Base-by-base conservation (phyloP, 495 filamentous ascomycete species). In the Penicillium arizonense region DNA sequence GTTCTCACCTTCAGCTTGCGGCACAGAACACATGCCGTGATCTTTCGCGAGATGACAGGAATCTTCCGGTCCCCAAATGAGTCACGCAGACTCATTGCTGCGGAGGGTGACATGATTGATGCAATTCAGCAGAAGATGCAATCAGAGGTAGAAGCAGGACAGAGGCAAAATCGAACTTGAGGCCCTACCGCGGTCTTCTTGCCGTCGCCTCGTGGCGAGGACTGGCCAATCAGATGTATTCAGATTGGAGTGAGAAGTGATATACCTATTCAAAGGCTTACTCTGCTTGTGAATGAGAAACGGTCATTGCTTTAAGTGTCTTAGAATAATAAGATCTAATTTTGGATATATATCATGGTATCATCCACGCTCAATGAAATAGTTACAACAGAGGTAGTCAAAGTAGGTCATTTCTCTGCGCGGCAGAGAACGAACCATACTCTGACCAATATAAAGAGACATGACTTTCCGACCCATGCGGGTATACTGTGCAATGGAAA, bases 31-130 rank as follows among this genome's bases (percentile, higher is more conserved):
- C 61, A 64, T 11, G 61, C 61, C 12, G 59, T 64, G 26, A 64
- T 62, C 35, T 63, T 62, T 4, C 60, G 52, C 14, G 40, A 61
- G 40, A 63, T 61, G 21, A 54, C 53, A 8, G 57, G 60, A 12
- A 50, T 49, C 41, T 60, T 63, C 14, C 47, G 40, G 21, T 63
- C 60, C 13, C 60, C 60, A 23, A 61, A 63, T n/a, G 47, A 50
- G 4, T 50, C 47, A 36, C 47, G 47, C 4, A 50, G 47, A 2
- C 21, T 10, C 35, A 50, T 50, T 5, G 47, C 47, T 10, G 47
- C 47, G 18, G 47, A 50, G 12, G 21, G 12, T 10, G 36, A 10
- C 47, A 50, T 18, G 18, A 18, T 50, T 35, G 11, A 35, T 36
- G n/a, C 28, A 21, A 13, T 44, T 44, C 12, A 21, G n/a, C 12